These are phyloP conservation scores for Sclerotinia subarctica DNA, from an alignment of 2,329 filamentous ascomycete genomes.

Conservation along the genomic window DNA sequence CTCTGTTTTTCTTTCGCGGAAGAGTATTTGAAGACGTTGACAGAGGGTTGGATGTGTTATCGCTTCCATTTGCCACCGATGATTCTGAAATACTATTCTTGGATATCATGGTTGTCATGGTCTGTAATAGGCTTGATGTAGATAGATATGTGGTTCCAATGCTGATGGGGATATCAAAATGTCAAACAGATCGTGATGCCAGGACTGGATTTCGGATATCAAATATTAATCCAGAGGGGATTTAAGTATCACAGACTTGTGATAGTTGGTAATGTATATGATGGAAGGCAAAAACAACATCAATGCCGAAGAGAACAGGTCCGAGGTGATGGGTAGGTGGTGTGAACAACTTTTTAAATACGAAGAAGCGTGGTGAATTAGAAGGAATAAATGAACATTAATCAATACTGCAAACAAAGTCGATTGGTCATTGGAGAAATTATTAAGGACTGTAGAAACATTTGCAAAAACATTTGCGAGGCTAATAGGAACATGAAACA, in stretches of 20 bases:
- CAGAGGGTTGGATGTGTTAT: neutral
- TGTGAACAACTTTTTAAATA: neutral
- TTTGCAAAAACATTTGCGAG: conserved; percentile 7
- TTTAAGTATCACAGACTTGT: neutral
- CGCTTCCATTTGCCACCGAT: conserved; percentile 39
- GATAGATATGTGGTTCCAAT: neutral
- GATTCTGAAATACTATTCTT: conserved; percentile 10
- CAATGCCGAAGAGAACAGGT: neutral
- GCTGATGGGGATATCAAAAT: neutral
- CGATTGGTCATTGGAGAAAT: neutral
- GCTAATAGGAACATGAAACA: neutral
- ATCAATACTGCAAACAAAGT: neutral
- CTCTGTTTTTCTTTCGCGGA: neutral
- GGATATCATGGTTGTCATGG: neutral
- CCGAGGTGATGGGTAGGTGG: too few relatives aligned
- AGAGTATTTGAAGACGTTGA: neutral
- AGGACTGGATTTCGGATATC: neutral
- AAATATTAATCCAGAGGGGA: neutral
- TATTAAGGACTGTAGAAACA: neutral
- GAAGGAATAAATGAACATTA: neutral
- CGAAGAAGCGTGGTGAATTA: neutral
- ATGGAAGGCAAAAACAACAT: neutral
- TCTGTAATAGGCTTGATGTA: neutral
- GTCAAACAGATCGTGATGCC: neutral
- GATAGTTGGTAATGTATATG: neutral